A percentile compares a stretch with the other conserved stretches of the same genome.
These are phyloP conservation scores for Centaurea solstitialis DNA, from an alignment of 129 eudicot species.

Conservation along the genomic window DNA sequence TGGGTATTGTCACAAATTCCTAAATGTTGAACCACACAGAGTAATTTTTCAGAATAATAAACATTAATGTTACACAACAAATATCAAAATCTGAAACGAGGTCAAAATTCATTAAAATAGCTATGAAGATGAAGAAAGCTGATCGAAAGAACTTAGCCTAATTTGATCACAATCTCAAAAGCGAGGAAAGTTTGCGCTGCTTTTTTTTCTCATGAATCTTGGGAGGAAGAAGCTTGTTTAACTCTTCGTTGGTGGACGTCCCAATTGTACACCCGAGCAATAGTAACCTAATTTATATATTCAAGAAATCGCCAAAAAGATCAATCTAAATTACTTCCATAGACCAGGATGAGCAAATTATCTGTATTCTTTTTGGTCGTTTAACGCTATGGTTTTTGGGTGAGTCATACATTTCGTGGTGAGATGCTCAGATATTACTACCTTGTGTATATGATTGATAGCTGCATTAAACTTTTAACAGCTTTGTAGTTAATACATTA, in stretches of 20 bases:
- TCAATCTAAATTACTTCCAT: background rate
- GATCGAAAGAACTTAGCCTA: conserved; percentile 14
- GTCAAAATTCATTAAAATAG: conserved; percentile 16
- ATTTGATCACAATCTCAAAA: conserved; percentile 20
- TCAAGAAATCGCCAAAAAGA: background rate
- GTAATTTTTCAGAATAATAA: background rate
- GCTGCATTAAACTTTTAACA: background rate
- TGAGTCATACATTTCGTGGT: too few relatives aligned
- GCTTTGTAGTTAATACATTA: background rate
- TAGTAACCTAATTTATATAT: conserved; percentile 67
- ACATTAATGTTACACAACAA: conserved; percentile 25
- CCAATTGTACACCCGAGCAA: conserved; percentile 98
- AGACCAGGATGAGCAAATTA: background rate
- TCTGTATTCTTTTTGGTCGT: background rate
- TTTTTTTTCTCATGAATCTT: conserved; percentile 51
- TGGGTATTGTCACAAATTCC: background rate
- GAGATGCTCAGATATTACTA: too few relatives aligned
- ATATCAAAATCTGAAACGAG: conserved; percentile 28
- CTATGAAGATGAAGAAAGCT: conserved; percentile 9
- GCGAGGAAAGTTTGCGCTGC: conserved; percentile 8
- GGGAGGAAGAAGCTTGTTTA: conserved; percentile 48
- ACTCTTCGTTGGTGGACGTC: conserved; percentile 91
- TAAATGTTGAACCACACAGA: conserved; percentile 2
- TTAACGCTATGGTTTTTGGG: too few relatives aligned
- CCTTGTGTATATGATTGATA: background rate